These are phyloP conservation scores for Pelargonium australe DNA, from an alignment of 441 rosid genomes.

Conservation along the genomic window DNA sequence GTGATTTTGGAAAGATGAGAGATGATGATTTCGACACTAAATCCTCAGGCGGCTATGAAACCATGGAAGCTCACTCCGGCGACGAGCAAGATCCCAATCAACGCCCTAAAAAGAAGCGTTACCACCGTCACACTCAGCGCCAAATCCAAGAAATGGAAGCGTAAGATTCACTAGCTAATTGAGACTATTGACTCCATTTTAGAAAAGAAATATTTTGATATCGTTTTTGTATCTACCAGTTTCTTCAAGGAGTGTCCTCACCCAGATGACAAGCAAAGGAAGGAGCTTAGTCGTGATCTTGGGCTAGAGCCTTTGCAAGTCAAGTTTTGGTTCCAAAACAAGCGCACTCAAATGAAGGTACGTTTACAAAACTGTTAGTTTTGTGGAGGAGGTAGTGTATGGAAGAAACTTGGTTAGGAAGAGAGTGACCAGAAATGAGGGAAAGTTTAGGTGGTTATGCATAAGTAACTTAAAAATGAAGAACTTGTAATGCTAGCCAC, in stretches of 20 bases:
- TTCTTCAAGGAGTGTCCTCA: constrained; percentile 93
- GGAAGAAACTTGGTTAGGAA: too few relatives aligned
- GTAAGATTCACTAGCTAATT: constrained; percentile 32
- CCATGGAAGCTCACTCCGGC: constrained; percentile 66
- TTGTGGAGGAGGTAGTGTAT: too few relatives aligned
- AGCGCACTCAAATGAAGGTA: constrained; percentile 46
- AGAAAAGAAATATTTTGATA: background rate
- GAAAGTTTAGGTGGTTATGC: too few relatives aligned
- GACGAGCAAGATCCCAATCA: constrained; percentile 71
- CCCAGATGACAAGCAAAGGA: constrained; percentile 89
- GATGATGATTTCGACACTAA: constrained; percentile 77
- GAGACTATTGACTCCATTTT: too few relatives aligned
- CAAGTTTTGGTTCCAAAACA: constrained; percentile 89
- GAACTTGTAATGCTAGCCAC: too few relatives aligned
- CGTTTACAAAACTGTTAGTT: too few relatives aligned
- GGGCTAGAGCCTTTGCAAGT: constrained; percentile 80
- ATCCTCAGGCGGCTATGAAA: constrained; percentile 64
- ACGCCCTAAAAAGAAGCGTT: constrained; percentile 50
- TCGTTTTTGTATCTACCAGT: constrained; percentile 26
- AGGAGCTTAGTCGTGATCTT: constrained; percentile 75
- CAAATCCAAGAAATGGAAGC: constrained; percentile 94
- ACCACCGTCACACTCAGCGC: constrained; percentile 87
- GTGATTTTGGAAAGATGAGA: constrained; percentile 41
- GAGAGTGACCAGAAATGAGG: too few relatives aligned
- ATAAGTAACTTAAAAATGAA: too few relatives aligned